Base-by-base conservation (phyloP, 139 green algal species). In the Closterium sp. region DNA sequence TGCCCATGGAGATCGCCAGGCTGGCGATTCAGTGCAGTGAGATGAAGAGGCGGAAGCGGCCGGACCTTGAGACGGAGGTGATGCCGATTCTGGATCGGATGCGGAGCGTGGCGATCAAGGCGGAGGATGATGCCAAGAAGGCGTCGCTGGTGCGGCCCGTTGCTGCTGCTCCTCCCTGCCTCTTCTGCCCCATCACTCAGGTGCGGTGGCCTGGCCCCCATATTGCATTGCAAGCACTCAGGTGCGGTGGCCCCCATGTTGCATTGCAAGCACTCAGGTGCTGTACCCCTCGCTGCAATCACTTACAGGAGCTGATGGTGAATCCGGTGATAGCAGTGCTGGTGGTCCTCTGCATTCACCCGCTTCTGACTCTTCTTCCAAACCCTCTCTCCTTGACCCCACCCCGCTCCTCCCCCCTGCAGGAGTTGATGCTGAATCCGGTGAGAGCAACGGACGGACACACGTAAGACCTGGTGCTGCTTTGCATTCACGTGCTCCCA, bases 151-250 rank as follows among this genome's bases (percentile, higher is more conserved):
- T 31, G 27, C 85, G 28, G 13, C 28, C 85, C 28, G 85, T 30
- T 27, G 28, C 28, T 87, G 85, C 28, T 30, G 90, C 85, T 45
- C 91, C 91, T 27, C 91, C 84, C 86, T 88, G 31, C 79, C 50
- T 93, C 31, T 91, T 93, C 86, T 93, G 91, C 87, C 91, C 91
- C 38, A 93, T 93, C 88, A 93, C 86, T 22, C 91, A 91, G 38
- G 91, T 92, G n/a, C 34, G 24, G 27, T 29, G 85, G n/a, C n/a
- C n/a, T n/a, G n/a, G n/a, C 28, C 85, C 28, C 28, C 32, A n/a
- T n/a, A n/a, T n/a, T n/a, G n/a, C 27, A 27, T 13, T 79, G 62
- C 62, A 22, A 79, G 24, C 62, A 79, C 62, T 79, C 62, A 22
- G 17, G 17, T 79, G 62, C 62, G 13, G 38, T 50, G 38, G 7